Percentiles rank a stretch among this genome's conserved stretches.
phyloP scores from a whole-genome alignment of 192 early-diverging fungal genomes.

The Coemansia sp. region DNA sequence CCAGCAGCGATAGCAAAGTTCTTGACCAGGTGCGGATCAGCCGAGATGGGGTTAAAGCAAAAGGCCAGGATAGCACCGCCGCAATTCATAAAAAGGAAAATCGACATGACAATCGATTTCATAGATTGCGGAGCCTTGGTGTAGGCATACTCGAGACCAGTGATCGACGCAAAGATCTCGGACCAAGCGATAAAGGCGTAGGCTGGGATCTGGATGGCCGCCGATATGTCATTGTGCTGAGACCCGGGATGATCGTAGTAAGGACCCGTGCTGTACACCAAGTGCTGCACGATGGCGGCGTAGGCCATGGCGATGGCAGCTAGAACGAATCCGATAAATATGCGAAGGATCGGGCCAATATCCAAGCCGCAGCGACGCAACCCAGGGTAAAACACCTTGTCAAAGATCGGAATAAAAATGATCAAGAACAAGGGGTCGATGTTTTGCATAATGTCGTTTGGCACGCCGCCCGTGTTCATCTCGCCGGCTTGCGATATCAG shows the following conservation, averaged over 20 bases:
- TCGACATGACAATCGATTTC: conserved; percentile 73
- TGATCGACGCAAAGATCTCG: conserved; percentile 71
- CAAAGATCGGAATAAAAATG: conserved; percentile 70
- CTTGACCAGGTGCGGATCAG: conserved; percentile 58
- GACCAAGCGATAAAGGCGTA: conserved; percentile 65
- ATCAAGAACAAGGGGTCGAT: conserved; percentile 69
- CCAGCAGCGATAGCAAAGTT: conserved; percentile 25
- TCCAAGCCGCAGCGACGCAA: conserved; percentile 56
- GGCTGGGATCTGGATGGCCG: conserved; percentile 59
- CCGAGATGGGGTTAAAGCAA: conserved; percentile 59
- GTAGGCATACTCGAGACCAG: conserved; percentile 70
- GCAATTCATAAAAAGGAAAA: conserved; percentile 65
- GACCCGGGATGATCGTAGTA: conserved; percentile 56
- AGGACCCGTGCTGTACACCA: conserved; percentile 61
- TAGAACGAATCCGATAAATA: conserved; percentile 68
- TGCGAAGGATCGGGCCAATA: conserved; percentile 64
- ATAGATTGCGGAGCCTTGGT: conserved; percentile 62
- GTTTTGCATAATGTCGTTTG: conserved; percentile 70
- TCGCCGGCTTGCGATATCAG: conserved; percentile 62
- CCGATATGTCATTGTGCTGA: conserved; percentile 59
- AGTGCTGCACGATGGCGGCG: conserved; percentile 61
- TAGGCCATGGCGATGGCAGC: conserved; percentile 61
- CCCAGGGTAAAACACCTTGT: conserved; percentile 62
- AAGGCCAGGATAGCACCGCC: conserved; percentile 60
- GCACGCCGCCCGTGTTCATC: conserved; percentile 59